A percentile compares a stretch with the other conserved stretches of the same genome.
These are phyloP conservation scores for Leccinum insolens DNA, from an alignment of 1,284 basidiomycete species.

Conservation along the genomic window DNA sequence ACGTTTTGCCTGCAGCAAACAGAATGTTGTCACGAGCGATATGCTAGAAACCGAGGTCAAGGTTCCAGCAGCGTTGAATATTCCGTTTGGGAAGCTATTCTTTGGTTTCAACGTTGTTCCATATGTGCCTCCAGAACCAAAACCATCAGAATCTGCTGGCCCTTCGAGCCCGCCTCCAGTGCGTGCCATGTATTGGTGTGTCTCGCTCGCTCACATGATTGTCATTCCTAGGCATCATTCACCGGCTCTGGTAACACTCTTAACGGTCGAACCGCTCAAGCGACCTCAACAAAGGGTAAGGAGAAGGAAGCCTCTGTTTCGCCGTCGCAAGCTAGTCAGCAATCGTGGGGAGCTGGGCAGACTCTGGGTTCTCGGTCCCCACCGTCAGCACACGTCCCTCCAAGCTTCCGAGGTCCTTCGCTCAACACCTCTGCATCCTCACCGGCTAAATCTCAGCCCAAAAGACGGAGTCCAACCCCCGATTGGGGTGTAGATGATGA, in stretches of 20 bases:
- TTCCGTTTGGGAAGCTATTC: slow-evolving; percentile 93
- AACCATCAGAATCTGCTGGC: slow-evolving; percentile 31
- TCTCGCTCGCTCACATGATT: slow-evolving; percentile 5
- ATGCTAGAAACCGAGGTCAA: slow-evolving; percentile 76
- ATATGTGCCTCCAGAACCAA: slow-evolving; percentile 57
- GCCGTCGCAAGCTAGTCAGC: slow-evolving; percentile 28
- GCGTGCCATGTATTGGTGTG: slow-evolving; percentile 14
- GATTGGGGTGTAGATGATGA: slow-evolving; percentile 81
- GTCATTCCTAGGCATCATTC: slow-evolving; percentile 42
- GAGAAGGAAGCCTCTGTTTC: slow-evolving; percentile 46
- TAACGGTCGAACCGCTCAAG: slow-evolving; percentile 44
- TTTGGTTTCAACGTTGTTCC: slow-evolving; percentile 86
- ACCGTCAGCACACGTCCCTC: slow-evolving; percentile 38
- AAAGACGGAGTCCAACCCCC: slow-evolving; percentile 64
- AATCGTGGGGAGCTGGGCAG: slow-evolving; percentile 61
- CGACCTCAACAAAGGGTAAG: slow-evolving; percentile 51
- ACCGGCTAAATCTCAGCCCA: slow-evolving; percentile 35
- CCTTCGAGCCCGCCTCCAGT: slow-evolving; percentile 30
- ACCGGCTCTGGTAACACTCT: slow-evolving; percentile 56
- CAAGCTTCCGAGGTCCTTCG: slow-evolving; percentile 37
- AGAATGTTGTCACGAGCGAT: slow-evolving; percentile 84
- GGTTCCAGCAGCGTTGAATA: slow-evolving; percentile 87
- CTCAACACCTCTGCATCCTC: slow-evolving; percentile 54
- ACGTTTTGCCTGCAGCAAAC: slow-evolving; percentile 57
- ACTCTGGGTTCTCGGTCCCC: slow-evolving; percentile 46